phyloP scores from a whole-genome alignment of 345 rosid species.

The Balakata baccata region DNA sequence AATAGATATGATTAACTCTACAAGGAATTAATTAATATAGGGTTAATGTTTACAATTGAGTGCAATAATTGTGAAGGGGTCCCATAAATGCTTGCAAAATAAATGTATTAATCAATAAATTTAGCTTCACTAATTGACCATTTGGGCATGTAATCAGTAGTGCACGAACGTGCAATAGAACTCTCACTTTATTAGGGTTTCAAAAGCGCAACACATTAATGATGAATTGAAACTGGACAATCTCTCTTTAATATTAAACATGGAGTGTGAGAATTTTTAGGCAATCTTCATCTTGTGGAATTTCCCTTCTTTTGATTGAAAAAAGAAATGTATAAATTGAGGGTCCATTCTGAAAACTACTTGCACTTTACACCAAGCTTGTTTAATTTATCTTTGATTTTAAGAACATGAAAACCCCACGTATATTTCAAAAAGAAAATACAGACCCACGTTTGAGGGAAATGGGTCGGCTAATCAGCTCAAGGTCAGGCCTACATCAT shows the following conservation, averaged over 20 bases:
- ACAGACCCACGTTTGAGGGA: conserved; percentile 44
- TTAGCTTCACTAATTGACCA: too few species aligned
- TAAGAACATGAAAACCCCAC: conserved; percentile 31
- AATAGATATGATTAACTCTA: too few species aligned
- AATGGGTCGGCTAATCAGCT: conserved; percentile 37
- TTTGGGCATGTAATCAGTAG: conserved; percentile 23
- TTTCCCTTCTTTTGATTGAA: conserved; percentile 9
- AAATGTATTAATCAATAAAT: too few species aligned
- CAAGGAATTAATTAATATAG: too few species aligned
- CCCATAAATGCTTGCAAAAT: too few species aligned
- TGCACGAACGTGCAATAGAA: conserved; percentile 38
- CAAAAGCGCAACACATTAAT: neutral
- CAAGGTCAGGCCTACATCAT: conserved; percentile 37
- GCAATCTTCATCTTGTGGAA: neutral
- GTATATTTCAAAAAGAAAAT: conserved; percentile 13
- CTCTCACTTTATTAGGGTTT: conserved; percentile 14
- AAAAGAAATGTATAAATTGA: neutral
- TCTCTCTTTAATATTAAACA: neutral
- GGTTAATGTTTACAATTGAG: too few species aligned
- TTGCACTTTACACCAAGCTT: neutral
- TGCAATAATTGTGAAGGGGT: too few species aligned
- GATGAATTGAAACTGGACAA: too few species aligned
- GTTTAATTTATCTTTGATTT: neutral
- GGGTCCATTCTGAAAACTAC: conserved; percentile 20
- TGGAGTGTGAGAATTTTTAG: neutral